phyloP scores from a whole-genome alignment of 2,329 filamentous ascomycete genomes.

The Penicillium sp. region DNA sequence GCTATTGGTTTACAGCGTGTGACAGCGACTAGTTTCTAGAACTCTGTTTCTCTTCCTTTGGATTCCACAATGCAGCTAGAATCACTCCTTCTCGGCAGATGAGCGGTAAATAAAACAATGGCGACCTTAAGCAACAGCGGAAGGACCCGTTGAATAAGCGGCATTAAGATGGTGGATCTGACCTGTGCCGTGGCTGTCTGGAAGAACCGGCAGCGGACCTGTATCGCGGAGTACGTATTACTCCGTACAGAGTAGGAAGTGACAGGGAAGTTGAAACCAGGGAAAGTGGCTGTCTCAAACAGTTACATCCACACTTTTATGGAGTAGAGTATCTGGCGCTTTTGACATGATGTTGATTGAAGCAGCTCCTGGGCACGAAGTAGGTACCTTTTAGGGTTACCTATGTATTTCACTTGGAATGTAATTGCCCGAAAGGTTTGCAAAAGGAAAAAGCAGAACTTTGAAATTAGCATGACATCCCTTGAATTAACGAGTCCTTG shows the following conservation, averaged over 20 bases:
- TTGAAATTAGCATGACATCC: no score
- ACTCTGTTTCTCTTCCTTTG: background rate
- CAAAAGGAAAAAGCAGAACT: no score
- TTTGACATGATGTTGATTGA: no score
- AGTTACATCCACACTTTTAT: background rate
- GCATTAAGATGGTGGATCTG: background rate
- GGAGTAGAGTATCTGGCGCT: no score
- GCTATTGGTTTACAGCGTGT: background rate
- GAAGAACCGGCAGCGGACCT: background rate
- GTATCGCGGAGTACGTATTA: background rate
- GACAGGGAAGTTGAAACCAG: no score
- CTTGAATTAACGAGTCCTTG: no score
- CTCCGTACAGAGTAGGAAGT: no score
- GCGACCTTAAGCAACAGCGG: background rate
- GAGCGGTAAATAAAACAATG: background rate
- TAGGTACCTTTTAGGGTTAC: no score
- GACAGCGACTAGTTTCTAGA: background rate
- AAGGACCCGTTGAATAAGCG: background rate
- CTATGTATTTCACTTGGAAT: no score
- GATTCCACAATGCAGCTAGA: background rate
- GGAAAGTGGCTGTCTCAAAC: no score
- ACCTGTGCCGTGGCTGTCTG: background rate
- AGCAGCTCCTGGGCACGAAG: no score
- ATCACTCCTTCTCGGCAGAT: background rate
- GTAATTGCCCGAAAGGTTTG: no score